Conservation (phyloP, 1,284 basidiomycete species). For the Neolentinus lepideus region DNA sequence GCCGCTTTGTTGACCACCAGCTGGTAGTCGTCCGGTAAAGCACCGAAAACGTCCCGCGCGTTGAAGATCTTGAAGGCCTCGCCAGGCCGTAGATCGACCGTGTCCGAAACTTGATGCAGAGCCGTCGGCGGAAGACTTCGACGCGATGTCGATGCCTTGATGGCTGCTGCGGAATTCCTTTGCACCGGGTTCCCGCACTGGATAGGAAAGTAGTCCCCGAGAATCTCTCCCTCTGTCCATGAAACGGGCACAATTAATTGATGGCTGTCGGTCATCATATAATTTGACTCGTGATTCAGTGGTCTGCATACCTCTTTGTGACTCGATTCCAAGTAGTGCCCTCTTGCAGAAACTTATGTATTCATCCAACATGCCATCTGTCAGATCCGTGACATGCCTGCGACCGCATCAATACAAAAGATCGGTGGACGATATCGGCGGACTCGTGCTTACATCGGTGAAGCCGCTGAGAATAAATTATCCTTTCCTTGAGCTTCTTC, state of each 20-base stretch:
- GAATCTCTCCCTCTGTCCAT: neutral
- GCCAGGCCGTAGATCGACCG: conserved; percentile 34
- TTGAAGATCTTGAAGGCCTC: conserved; percentile 53
- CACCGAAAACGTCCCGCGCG: conserved; percentile 50
- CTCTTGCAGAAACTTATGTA: conserved; percentile 64
- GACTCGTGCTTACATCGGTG: conserved; percentile 22
- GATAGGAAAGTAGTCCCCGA: neutral
- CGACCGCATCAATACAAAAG: neutral
- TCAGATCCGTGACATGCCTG: conserved; percentile 52
- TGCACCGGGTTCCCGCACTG: neutral
- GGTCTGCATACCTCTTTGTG: neutral
- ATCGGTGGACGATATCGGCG: conserved; percentile 6
- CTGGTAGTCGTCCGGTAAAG: conserved; percentile 40
- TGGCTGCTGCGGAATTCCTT: neutral
- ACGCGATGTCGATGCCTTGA: neutral
- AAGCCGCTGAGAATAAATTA: conserved; percentile 29
- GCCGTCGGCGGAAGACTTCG: neutral
- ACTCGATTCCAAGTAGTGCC: conserved; percentile 32
- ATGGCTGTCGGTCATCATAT: too few species aligned
- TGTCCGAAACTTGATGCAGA: neutral
- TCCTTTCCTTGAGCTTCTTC: conserved; percentile 19
- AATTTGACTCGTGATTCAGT: neutral
- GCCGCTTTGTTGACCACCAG: conserved; percentile 41
- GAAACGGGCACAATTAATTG: too few species aligned
- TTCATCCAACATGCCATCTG: conserved; percentile 47